Conservation (phyloP, 495 filamentous ascomycete genomes). For the Evernia prunastri region DNA sequence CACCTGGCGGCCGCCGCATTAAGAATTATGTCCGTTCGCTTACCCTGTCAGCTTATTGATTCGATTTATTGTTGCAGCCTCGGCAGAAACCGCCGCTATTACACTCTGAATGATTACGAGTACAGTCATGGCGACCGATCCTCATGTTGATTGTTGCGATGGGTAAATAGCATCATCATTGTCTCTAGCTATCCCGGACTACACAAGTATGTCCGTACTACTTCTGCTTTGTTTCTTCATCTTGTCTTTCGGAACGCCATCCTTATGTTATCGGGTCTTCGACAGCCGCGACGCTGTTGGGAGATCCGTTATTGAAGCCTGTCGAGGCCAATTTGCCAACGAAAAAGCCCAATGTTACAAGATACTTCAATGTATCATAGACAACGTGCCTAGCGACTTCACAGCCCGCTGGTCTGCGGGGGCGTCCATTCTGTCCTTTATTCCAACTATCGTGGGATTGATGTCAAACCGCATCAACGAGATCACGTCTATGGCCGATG, state of each 20-base stretch:
- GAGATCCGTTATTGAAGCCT: not conserved
- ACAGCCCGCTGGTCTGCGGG: slow-evolving; percentile 21
- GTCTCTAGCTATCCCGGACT: not conserved
- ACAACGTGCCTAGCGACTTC: slow-evolving; percentile 13
- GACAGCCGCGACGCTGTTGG: slow-evolving; percentile 3
- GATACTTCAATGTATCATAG: slow-evolving; percentile 16
- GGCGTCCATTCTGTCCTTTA: slow-evolving; percentile 17
- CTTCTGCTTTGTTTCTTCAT: not conserved
- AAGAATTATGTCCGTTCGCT: no score
- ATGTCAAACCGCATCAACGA: slow-evolving; percentile 24
- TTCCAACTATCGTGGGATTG: slow-evolving; percentile 22
- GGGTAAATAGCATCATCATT: not conserved
- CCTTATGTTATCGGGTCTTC: not conserved
- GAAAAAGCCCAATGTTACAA: slow-evolving; percentile 12
- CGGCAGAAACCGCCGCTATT: no score
- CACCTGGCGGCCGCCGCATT: no score
- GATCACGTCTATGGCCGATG: slow-evolving; percentile 17
- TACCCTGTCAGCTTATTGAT: no score
- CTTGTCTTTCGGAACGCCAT: not conserved
- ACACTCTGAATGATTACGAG: no score
- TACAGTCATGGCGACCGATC: no score
- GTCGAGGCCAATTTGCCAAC: not conserved
- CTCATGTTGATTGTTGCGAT: no score
- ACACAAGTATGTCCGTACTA: not conserved
- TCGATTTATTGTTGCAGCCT: no score